Percentiles rank a stretch among this genome's conserved stretches.
phyloP scores from a whole-genome alignment of 1,284 basidiomycete genomes.

The Ustilago xerochloae region DNA sequence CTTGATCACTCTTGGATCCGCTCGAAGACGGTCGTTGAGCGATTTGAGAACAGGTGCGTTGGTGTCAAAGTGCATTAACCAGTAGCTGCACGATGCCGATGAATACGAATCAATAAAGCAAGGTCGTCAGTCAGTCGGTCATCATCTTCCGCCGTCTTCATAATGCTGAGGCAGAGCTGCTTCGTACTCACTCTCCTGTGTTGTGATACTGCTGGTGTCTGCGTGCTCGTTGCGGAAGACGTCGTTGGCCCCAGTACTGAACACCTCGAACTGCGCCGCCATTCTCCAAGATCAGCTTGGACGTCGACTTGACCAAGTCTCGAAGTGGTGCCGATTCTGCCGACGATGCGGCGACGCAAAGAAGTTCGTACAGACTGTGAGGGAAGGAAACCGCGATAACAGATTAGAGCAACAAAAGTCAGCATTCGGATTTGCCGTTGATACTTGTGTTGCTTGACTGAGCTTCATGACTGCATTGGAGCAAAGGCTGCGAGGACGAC shows the following conservation, averaged over 20 bases:
- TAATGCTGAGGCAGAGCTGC: too few species aligned
- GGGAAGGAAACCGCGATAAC: background rate
- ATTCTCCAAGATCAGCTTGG: conserved; percentile 78
- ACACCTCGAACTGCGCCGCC: conserved; percentile 84
- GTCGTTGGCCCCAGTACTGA: conserved; percentile 79
- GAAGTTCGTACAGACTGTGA: conserved; percentile 65
- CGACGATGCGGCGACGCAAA: conserved; percentile 64
- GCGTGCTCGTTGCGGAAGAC: conserved; percentile 81
- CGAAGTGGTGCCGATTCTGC: conserved; percentile 74
- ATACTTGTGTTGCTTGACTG: background rate
- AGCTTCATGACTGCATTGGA: background rate
- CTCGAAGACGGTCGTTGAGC: conserved; percentile 77
- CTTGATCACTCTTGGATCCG: conserved; percentile 82
- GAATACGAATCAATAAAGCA: background rate
- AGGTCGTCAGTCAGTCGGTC: conserved; percentile 2
- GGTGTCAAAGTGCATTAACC: conserved; percentile 88
- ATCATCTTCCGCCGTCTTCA: background rate
- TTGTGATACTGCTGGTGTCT: conserved; percentile 76
- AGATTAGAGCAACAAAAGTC: background rate
- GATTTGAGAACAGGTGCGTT: conserved; percentile 77
- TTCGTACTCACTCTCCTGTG: conserved; percentile 85
- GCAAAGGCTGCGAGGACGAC: background rate
- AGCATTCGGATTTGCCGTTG: background rate
- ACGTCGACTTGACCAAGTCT: conserved; percentile 79
- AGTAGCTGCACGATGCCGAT: conserved; percentile 75